These are phyloP conservation scores for Blastomyces gilchristii DNA, from an alignment of 2,329 filamentous ascomycete genomes.

Conservation along the genomic window DNA sequence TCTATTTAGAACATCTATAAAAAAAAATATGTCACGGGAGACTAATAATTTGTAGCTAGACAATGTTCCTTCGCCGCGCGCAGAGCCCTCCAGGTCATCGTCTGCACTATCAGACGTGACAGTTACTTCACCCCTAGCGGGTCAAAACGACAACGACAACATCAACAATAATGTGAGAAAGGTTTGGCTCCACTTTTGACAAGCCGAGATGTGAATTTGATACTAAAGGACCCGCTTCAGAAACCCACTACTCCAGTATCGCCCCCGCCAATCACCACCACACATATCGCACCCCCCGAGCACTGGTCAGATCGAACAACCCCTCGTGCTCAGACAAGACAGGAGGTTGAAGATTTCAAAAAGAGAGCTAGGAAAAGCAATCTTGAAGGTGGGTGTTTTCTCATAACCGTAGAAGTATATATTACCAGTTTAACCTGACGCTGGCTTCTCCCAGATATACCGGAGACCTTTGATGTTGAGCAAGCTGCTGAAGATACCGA, in stretches of 20 bases:
- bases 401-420: conserved; percentile 23
- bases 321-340: conserved; percentile 70
- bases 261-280: conserved; percentile 68
- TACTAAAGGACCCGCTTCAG: conserved; percentile 14
- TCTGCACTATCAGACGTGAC: conserved; percentile 24
- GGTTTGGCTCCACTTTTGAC: conserved; percentile 7
- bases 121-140: conserved; percentile 29
- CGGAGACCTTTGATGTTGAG: conserved; percentile 22
- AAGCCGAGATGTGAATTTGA: conserved; percentile 1
- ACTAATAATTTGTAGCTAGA: conserved; percentile 11
- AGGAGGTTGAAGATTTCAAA: conserved; percentile 55
- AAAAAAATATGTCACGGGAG: neutral
- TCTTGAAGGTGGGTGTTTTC: conserved; percentile 56
- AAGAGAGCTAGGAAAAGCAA: conserved; percentile 54
- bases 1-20: neutral
- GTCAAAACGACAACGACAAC: conserved; percentile 25
- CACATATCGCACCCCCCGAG: conserved; percentile 55
- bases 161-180: conserved; percentile 22
- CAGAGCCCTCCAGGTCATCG: conserved; percentile 20
- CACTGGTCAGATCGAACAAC: conserved; percentile 63
- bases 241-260: conserved; percentile 39
- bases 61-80: conserved; percentile 11
- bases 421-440: conserved; percentile 12
- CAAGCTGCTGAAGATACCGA: conserved; percentile 15
- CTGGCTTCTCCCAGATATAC: conserved; percentile 22